phyloP scores from a whole-genome alignment of 2,329 filamentous ascomycete genomes.

The Immersiporthe knoxdaviesiana region DNA sequence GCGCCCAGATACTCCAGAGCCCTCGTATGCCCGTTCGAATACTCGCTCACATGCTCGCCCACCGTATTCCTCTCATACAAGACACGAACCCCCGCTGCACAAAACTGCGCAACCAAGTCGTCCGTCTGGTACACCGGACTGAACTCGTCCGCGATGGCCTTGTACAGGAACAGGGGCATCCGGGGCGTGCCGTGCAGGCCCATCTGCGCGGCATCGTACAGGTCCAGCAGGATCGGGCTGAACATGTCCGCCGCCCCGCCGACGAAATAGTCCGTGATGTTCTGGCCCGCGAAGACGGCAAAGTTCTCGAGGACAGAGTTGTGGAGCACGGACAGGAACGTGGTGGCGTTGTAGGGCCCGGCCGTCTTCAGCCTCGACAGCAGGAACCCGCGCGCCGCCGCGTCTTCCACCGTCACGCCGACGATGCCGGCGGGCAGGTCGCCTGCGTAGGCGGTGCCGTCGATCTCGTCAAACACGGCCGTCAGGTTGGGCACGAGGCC shows the following conservation, averaged over 20 bases:
- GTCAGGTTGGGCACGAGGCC: not conserved
- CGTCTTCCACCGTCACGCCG: not conserved
- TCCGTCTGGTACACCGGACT: not conserved
- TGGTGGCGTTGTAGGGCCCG: conserved; percentile 2
- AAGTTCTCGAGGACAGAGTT: not conserved
- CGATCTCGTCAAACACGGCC: not conserved
- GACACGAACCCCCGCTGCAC: not conserved
- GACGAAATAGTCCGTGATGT: not conserved
- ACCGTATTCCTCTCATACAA: conserved; percentile 1
- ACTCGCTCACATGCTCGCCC: not conserved
- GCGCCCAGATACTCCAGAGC: not conserved
- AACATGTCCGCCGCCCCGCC: not conserved
- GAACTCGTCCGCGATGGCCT: conserved; percentile 4
- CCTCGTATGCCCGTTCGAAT: not conserved
- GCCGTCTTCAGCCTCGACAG: not conserved
- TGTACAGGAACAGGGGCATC: not conserved
- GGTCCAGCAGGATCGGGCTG: not conserved
- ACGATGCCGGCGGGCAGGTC: not conserved
- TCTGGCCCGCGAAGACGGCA: not conserved
- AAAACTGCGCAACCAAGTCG: not conserved
- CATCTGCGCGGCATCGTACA: not conserved
- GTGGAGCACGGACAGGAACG: conserved; percentile 2
- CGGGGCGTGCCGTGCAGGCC: not conserved
- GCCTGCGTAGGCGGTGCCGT: not conserved
- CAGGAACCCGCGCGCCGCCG: not conserved